Conservation (phyloP, 148 eudicot genomes). For the Rhododendron williamsianum region DNA sequence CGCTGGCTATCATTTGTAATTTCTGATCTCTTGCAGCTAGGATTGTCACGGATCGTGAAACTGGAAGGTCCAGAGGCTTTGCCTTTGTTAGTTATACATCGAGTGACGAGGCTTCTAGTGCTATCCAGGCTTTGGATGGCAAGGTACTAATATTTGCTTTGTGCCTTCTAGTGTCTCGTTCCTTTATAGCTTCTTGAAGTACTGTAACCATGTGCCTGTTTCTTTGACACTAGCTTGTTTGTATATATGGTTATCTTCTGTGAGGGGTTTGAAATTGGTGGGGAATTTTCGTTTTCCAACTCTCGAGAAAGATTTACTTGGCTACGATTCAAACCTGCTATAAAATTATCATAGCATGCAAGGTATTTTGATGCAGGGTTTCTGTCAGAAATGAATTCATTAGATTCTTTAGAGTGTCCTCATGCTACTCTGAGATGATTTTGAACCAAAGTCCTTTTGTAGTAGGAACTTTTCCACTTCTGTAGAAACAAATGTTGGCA, state of each 20-base stretch:
- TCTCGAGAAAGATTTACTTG: background rate
- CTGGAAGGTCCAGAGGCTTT: slow-evolving; percentile 77
- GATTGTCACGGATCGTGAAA: slow-evolving; percentile 59
- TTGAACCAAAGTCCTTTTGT: background rate
- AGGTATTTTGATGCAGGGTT: background rate
- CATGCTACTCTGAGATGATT: background rate
- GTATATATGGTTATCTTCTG: background rate
- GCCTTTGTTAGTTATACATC: slow-evolving; percentile 60
- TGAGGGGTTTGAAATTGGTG: background rate
- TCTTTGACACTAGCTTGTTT: background rate
- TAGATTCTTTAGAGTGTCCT: background rate
- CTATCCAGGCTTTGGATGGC: slow-evolving; percentile 69
- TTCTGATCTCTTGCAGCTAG: slow-evolving; percentile 47
- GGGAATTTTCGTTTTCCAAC: background rate
- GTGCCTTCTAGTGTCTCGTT: background rate
- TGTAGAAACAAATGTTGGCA: background rate
- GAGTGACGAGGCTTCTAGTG: slow-evolving; percentile 65
- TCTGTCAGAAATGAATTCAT: background rate
- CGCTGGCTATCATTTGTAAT: background rate
- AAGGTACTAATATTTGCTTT: slow-evolving; percentile 33
- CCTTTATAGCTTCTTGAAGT: background rate
- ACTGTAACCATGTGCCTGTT: background rate
- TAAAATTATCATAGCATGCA: background rate
- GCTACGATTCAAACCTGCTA: background rate
- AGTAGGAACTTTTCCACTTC: background rate